Conservation (phyloP, 495 filamentous ascomycete species). For the Daldinia childiae region DNA sequence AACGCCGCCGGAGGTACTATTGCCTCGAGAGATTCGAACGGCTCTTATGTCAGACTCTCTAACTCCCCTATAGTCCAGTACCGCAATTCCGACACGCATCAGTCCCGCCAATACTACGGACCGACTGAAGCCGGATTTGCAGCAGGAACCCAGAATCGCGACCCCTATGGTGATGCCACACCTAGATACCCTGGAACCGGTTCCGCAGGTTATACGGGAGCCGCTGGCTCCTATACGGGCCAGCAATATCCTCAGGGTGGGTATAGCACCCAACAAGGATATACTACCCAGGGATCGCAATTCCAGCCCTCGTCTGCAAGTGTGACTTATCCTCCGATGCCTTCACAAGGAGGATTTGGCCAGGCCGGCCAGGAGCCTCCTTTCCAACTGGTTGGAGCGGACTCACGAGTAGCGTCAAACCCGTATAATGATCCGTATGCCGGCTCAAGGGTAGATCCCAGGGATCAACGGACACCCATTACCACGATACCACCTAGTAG, state of each 20-base stretch:
- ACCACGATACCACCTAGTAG: slow-evolving; percentile 44
- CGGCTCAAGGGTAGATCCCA: slow-evolving; percentile 41
- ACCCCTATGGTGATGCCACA: slow-evolving; percentile 45
- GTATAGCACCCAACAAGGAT: slow-evolving; percentile 45
- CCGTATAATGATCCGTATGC: slow-evolving; percentile 44
- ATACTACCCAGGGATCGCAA: slow-evolving; percentile 42
- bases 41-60: slow-evolving; percentile 63
- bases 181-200: slow-evolving; percentile 53
- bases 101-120: slow-evolving; percentile 61
- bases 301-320: slow-evolving; percentile 30
- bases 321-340: slow-evolving; percentile 31
- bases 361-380: slow-evolving; percentile 45
- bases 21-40: slow-evolving; percentile 62
- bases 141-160: slow-evolving; percentile 39
- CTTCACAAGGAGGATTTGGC: slow-evolving; percentile 42
- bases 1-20: slow-evolving; percentile 66
- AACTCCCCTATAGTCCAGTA: slow-evolving; percentile 67
- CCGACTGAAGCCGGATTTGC: slow-evolving; percentile 48
- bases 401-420: slow-evolving; percentile 42
- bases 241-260: slow-evolving; percentile 48
- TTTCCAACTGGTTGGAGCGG: slow-evolving; percentile 45
- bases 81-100: slow-evolving; percentile 60
- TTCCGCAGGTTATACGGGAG: slow-evolving; percentile 48
- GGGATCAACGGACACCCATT: slow-evolving; percentile 45
- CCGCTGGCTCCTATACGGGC: slow-evolving; percentile 42